Base-by-base conservation (phyloP, 495 filamentous ascomycete species). In the Penicillium psychrofluorescens region DNA sequence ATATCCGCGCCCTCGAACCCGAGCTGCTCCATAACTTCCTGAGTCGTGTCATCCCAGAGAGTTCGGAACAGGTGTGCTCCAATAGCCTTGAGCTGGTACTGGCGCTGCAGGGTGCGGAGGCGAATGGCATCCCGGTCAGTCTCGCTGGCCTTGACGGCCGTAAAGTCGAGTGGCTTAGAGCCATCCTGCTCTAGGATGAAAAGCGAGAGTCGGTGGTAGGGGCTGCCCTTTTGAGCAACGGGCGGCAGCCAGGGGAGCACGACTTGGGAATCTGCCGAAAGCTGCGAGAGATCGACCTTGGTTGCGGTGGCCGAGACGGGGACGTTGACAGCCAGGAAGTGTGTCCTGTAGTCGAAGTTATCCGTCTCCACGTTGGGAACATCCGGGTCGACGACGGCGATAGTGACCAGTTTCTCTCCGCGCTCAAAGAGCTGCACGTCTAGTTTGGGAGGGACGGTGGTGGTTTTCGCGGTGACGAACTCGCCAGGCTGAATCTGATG, bases 331-430 rank as follows among this genome's bases (percentile, higher is more conserved):
- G 90, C 88, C 16, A 99, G 70, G 64, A 84, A 96, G 66, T 97
- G 91, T 54, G 84, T 88, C 39, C 83, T 79, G 56, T 81, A 84
- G 31, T 74, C 73, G 68, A 95, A 99, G 6, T 68, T 62, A 66
- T 97, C 85, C n/a, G 68, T 73, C 50, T 85, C 79, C 14, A 82
- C 55, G 41, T 90, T 79, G 36, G 92, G 92, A 6, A 99, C 87
- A 71, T 98, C 92, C 8, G 88, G 69, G 58, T 99, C 91, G 28
- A 96, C 72, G 28, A 97, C 84, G 0, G 80, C 88, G 22, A 97
- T 75, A 2, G 84, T 88, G 47, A 91, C 82, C 7, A 95, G 76
- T 50, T 85, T 84, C 56, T 87, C 75, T 33, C 89, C 90, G 35
- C 75, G 65, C 56, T 91, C 80, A 56, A 95, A 97, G 15, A 84